Evolutionary conservation across 1,284 basidiomycete genomes (phyloP), one percentile per base, ranked within the genome.

Genomic region (Stygiomarasmius scandens): DNA sequence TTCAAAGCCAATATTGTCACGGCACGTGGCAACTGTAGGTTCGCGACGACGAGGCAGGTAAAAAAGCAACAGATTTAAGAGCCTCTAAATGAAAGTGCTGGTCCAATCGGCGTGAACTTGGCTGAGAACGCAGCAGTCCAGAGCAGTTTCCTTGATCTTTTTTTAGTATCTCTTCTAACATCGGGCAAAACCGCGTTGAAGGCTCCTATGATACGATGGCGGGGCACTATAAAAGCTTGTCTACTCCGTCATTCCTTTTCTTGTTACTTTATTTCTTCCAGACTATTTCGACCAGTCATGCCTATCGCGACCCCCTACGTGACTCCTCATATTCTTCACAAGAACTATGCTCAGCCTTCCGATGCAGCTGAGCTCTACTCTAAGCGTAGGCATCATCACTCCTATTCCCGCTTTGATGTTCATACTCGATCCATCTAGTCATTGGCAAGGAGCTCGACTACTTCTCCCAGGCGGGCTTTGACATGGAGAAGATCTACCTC

Each of bases 381-480:
- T 61, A 82, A 78, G 44, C 78, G 90, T 92, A n/a, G n/a, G 74
- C 61, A 84, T 77, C 38, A 32, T 12, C 29, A 32, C 29, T 12
- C 29, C 6, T 32, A 32, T 32, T 12, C 29, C 12, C 29, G 38
- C 32, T 27, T 55, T 52, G 46, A n/a, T n/a, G n/a, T 60, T 46
- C 50, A 32, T 24, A 34, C 27, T 20, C 27, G 52, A 27, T 45
- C 49, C 23, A 34, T 38, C 20, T 67, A 92, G 90, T 95, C 69
- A 89, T 96, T 68, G 95, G 93, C 65, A 89, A 87, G 66, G 94
- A 98, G 72, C 85, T 99, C 70, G 91, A 95, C 75, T 95, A 97
- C 80, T 98, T 98, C 86, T 99, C 97, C 54, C 92, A 98, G 77
- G 96, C 97, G 61, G 96, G 96, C 64, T 99, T 99, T 78, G 97